Evolutionary conservation across 192 early-diverging fungal species (phyloP), one percentile per base, ranked within the genome.

Genomic region (Lunasporangiospora selenospora): DNA sequence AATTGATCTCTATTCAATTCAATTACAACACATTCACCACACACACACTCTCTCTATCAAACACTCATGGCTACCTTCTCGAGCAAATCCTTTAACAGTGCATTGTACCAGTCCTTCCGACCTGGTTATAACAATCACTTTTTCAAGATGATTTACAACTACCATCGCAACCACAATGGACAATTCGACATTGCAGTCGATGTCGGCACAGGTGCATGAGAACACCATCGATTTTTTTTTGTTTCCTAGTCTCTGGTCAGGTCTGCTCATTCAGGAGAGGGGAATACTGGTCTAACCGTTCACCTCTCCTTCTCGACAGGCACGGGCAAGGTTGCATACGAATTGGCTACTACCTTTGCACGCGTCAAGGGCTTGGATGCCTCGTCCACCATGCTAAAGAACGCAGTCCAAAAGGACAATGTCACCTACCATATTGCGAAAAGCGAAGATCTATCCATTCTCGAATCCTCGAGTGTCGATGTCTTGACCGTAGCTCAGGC

Each of bases 261-360:
- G n/a, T n/a, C n/a, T n/a, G n/a, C n/a, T n/a, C n/a, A n/a, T n/a
- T n/a, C n/a, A n/a, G n/a, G n/a, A n/a, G n/a, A n/a, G n/a, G n/a
- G n/a, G n/a, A n/a, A n/a, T n/a, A n/a, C n/a, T n/a, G n/a, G n/a
- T n/a, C n/a, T n/a, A n/a, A n/a, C n/a, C n/a, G n/a, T n/a, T n/a
- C n/a, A n/a, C n/a, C n/a, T n/a, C n/a, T n/a, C n/a, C n/a, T n/a
- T 30, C 42, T 40, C 15, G 27, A 24, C 47, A 36, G 86, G 86
- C 18, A 88, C 86, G 21, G 86, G 86, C 5, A 81, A 87, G 38
- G 79, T 80, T 0, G 81, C 86, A 0, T 36, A 38, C 3, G 80
- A 56, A 7, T 37, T 87, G 27, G 77, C 85, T 1, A 45, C 77
- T n/a, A 71, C 57, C 32, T 88, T 88, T 46, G 38, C 61, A 4